Evolutionary conservation across 305 asterid species (phyloP).

Genomic region (Ruellia speciosa): DNA sequence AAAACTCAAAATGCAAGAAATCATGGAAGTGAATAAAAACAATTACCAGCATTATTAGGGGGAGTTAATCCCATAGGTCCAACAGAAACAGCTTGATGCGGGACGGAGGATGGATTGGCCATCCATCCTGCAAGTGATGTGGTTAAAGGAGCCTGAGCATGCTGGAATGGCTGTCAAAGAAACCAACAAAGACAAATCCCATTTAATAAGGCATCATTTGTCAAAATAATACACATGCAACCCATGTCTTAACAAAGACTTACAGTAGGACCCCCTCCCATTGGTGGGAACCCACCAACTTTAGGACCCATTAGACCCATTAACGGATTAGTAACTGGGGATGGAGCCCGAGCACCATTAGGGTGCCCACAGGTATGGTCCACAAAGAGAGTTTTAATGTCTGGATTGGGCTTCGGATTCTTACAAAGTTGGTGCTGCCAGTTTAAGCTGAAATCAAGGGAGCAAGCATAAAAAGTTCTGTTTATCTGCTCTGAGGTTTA

Average conservation of each 20-base stretch:
- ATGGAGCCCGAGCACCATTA: constrained; percentile 47
- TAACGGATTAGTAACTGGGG: constrained; percentile 40
- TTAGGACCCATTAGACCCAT: constrained; percentile 34
- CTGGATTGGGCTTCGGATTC: constrained; percentile 63
- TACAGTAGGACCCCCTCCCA: constrained; percentile 48
- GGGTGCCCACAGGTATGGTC: constrained; percentile 63
- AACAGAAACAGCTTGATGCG: constrained; percentile 4
- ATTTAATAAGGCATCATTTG: constrained; percentile 10
- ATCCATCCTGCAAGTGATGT: constrained; percentile 56
- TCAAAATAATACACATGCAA: background rate
- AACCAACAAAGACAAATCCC: constrained; percentile 11
- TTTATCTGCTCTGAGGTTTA: background rate
- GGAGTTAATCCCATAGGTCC: constrained; percentile 36
- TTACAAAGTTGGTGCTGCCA: constrained; percentile 84
- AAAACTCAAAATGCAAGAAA: constrained; percentile 2
- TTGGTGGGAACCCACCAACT: constrained; percentile 47
- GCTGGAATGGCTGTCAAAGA: constrained; percentile 44
- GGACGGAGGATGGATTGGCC: constrained; percentile 35
- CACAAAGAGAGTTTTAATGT: constrained; percentile 56
- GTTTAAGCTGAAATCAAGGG: constrained; percentile 43
- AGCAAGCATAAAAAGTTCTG: constrained; percentile 11
- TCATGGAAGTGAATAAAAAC: background rate
- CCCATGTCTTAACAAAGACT: constrained; percentile 22
- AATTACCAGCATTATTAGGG: constrained; percentile 43
- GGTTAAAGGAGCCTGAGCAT: constrained; percentile 35